These are phyloP conservation scores for Schrenkiella parvula DNA, from an alignment of 345 rosid genomes.

Conservation along the genomic window DNA sequence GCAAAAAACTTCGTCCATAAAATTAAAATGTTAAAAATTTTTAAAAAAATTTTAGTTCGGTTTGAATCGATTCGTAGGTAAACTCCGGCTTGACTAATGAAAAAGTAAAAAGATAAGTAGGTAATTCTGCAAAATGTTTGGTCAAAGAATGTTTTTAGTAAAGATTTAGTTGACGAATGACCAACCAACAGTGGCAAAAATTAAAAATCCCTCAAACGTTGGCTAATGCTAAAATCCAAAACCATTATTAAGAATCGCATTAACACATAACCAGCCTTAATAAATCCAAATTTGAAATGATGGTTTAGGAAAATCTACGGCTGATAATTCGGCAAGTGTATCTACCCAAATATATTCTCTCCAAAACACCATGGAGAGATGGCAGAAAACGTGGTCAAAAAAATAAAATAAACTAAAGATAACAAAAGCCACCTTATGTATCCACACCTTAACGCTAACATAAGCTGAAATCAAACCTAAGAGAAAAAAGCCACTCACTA, in stretches of 20 bases:
- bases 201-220: neutral
- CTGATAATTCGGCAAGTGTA: neutral
- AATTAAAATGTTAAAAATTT: too few relatives aligned
- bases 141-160: neutral
- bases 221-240: neutral
- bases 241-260: neutral
- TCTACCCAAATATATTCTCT: neutral
- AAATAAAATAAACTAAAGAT: conserved; percentile 1
- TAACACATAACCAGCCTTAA: neutral
- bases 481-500: neutral
- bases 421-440: neutral
- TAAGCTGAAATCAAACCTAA: conserved; percentile 23
- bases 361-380: conserved; percentile 2
- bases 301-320: neutral
- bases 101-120: neutral
- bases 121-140: neutral
- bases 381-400: neutral
- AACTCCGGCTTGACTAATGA: neutral
- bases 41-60: too few relatives aligned
- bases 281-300: neutral
- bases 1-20: neutral
- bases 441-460: conserved; percentile 18
- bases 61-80: too few relatives aligned
- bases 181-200: neutral
- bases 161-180: neutral